Evolutionary conservation across 352 stramenopile species (phyloP).

Genomic region (Thraustochytrium sp.): DNA sequence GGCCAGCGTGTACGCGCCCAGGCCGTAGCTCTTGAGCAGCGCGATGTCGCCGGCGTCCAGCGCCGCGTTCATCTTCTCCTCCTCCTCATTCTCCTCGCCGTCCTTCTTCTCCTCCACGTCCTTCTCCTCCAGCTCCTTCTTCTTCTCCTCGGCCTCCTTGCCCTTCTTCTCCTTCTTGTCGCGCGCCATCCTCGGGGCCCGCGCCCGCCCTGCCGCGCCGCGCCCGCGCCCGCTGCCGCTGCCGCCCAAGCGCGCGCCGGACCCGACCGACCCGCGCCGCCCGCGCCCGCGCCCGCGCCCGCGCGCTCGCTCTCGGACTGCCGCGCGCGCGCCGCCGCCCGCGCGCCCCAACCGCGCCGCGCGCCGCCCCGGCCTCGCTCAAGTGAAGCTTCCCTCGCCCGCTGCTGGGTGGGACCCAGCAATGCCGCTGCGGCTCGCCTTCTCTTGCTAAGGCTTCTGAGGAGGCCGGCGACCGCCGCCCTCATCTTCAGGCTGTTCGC

Average conservation of each 20-base stretch:
- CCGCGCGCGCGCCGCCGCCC: no score
- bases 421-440: no score
- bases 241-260: no score
- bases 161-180: neutral
- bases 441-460: no score
- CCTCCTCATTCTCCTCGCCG: constrained; percentile 23
- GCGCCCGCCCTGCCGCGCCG: no score
- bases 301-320: no score
- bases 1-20: constrained; percentile 89
- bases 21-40: constrained; percentile 96
- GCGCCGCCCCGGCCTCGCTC: neutral
- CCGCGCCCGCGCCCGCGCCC: no score
- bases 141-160: neutral
- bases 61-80: constrained; percentile 39
- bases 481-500: neutral
- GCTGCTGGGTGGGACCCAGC: neutral
- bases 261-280: no score
- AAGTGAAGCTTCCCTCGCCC: neutral
- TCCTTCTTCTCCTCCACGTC: neutral
- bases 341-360: no score
- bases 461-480: no score
- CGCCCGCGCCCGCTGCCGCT: no score
- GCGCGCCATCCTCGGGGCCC: no score
- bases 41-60: constrained; percentile 91
- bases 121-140: neutral